Evolutionary conservation across 495 filamentous ascomycete genomes (phyloP).

Genomic region (Tricharina praecox): DNA sequence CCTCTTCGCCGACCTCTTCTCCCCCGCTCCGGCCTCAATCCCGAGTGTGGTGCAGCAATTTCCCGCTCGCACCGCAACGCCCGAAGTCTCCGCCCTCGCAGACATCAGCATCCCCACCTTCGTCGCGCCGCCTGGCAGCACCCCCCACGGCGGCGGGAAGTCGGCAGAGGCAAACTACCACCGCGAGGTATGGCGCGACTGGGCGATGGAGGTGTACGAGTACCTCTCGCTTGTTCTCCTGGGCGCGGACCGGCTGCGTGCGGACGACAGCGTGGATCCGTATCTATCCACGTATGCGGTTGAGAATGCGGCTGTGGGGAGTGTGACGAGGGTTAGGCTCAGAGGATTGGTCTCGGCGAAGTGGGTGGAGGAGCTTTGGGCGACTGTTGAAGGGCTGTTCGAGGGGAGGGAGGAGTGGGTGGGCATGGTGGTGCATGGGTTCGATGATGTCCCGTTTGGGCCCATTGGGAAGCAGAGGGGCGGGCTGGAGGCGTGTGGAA

Average conservation of each 20-base stretch:
- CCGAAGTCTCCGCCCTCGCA: neutral
- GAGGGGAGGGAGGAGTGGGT: slow-evolving; percentile 11
- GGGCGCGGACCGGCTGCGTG: slow-evolving; percentile 41
- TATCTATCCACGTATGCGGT: slow-evolving; percentile 60
- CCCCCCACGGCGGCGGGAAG: slow-evolving; percentile 30
- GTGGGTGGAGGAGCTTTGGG: slow-evolving; percentile 20
- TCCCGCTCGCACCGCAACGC: neutral
- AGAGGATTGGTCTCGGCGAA: slow-evolving; percentile 15
- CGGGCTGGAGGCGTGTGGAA: slow-evolving; percentile 15
- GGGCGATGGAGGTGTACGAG: slow-evolving; percentile 53
- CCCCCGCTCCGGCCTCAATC: neutral
- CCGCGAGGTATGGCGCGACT: slow-evolving; percentile 26
- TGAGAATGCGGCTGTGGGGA: neutral
- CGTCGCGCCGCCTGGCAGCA: slow-evolving; percentile 29
- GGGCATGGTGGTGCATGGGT: slow-evolving; percentile 20
- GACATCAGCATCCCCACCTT: slow-evolving; percentile 35
- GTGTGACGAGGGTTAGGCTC: slow-evolving; percentile 14
- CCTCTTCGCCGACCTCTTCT: slow-evolving; percentile 7
- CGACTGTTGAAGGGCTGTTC: slow-evolving; percentile 7
- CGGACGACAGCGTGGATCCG: slow-evolving; percentile 55
- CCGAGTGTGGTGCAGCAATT: neutral
- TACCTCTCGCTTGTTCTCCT: slow-evolving; percentile 66
- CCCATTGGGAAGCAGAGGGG: slow-evolving; percentile 16
- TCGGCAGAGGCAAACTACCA: slow-evolving; percentile 35
- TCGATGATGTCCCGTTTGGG: slow-evolving; percentile 21